A percentile compares a stretch with the other conserved stretches of the same genome.
Conservation (phyloP, 2,329 filamentous ascomycete genomes). For the Trichoderma sp. region DNA sequence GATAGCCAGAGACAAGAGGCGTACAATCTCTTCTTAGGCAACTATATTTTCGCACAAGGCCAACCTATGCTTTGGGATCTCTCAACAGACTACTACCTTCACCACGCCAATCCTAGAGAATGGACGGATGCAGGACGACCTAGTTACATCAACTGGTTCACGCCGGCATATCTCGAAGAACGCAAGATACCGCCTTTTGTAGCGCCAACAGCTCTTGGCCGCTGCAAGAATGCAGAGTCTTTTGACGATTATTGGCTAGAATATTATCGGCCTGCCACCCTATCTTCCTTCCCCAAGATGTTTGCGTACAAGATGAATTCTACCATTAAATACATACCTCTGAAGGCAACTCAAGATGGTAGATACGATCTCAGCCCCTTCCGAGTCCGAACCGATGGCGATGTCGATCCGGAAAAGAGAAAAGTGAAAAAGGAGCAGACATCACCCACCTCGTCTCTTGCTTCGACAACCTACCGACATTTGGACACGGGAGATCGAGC, state of each 20-base stretch:
- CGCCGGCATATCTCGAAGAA: conserved; percentile 67
- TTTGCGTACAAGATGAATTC: conserved; percentile 93
- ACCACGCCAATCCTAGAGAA: conserved; percentile 78
- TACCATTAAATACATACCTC: conserved; percentile 78
- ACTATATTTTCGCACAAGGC: conserved; percentile 84
- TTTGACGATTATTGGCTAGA: conserved; percentile 98
- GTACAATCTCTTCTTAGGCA: conserved; percentile 95
- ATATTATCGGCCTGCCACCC: conserved; percentile 85
- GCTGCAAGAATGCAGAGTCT: conserved; percentile 53
- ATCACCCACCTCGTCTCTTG: conserved; percentile 65
- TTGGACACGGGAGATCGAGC: conserved; percentile 44
- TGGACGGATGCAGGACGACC: conserved; percentile 65
- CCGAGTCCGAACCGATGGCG: conserved; percentile 68
- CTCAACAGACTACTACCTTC: conserved; percentile 91
- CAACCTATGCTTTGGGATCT: conserved; percentile 98
- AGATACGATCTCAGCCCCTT: conserved; percentile 88
- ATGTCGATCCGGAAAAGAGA: conserved; percentile 63
- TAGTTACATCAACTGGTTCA: conserved; percentile 90
- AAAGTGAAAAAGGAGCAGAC: conserved; percentile 64
- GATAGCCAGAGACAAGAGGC: conserved; percentile 98
- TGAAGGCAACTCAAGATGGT: conserved; percentile 70
- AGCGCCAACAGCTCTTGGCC: conserved; percentile 40
- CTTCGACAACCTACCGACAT: conserved; percentile 32
- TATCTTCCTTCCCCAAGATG: conserved; percentile 89
- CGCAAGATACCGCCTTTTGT: conserved; percentile 55